Evolutionary conservation across 2,329 filamentous ascomycete species (phyloP), one percentile per base, ranked within the genome.

Genomic region (Penicillium sp.): DNA sequence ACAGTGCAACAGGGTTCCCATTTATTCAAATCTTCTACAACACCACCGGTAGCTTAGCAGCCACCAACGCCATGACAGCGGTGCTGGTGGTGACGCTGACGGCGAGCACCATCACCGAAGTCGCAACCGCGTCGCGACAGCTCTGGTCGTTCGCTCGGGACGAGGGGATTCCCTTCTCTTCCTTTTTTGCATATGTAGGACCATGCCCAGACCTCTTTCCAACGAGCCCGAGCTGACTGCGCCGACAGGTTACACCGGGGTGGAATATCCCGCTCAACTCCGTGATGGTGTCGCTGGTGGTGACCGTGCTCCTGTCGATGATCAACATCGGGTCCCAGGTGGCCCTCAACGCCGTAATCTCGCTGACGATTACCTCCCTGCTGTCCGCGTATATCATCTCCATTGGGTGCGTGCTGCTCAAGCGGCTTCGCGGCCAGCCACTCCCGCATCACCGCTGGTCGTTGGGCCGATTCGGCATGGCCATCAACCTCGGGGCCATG

Each of bases 21-120:
- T 80, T 80, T 47, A 80, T 83, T 52, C 69, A 79, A 34, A 71
- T 81, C 15, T 80, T 80, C 42, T 68, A 68, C 45, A 69, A 77
- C 23, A 72, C 71, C 1, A 75, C 76, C 2, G 60, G 68, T 1
- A 74, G 70, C 13, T 57, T 68, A 2, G 69, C 67, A 2, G 76
- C 71, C 0, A 71, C 76, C 0, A 70, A 71, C 2, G 68, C 72
- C 14, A 77, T 79, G 71, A 66, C 70, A 0, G 57, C 67, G 4
- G 67, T 80, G 13, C 59, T 79, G 3, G 65, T 77, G 3, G 57
- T 77, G 13, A 71, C 76, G 19, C 60, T 72, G 4, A 69, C 71
- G 1, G 73, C 69, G 13, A 72, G 71, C 23, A 74, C 71, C 10
- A 72, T 78, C 14, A 73, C 73, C 1, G 74, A 77, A 43, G 70